Percentiles rank a stretch among this genome's conserved stretches.
Evolutionary conservation across 2,329 filamentous ascomycete species (phyloP).

Genomic region (Xylaria sp.): DNA sequence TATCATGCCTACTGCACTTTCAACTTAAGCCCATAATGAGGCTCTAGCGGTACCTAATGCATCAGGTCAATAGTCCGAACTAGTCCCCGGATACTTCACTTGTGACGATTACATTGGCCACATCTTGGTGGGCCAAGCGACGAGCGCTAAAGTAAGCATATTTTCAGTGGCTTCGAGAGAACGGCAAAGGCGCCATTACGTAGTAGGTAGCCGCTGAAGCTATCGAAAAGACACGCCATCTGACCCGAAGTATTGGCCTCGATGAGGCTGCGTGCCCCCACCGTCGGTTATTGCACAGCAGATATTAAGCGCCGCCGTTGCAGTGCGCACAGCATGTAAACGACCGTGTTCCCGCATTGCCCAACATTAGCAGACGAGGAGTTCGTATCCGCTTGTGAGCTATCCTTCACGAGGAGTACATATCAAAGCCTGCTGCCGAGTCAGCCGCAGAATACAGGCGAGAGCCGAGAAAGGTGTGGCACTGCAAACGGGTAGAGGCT

Average conservation of each 20-base stretch:
- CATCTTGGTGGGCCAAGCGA: not conserved
- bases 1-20: not conserved
- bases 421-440: constrained; percentile 7
- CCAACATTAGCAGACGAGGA: not conserved
- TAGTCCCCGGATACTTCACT: not conserved
- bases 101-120: constrained; percentile 4
- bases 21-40: constrained; percentile 11
- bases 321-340: constrained; percentile 4
- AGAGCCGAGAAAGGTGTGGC: constrained; percentile 9
- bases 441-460: constrained; percentile 13
- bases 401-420: constrained; percentile 3
- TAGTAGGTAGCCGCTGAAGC: constrained; percentile 3
- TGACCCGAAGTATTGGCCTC: not conserved
- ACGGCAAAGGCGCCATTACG: constrained; percentile 13
- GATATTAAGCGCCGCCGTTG: constrained; percentile 19
- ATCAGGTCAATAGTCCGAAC: constrained; percentile 9
- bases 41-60: constrained; percentile 13
- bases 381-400: constrained; percentile 9
- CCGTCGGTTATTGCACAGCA: constrained; percentile 4
- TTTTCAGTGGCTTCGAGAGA: not conserved
- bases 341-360: constrained; percentile 6
- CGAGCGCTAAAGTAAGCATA: constrained; percentile 13
- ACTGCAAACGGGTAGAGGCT: not conserved
- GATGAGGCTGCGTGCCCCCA: constrained; percentile 14
- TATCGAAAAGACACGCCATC: not conserved